These are phyloP conservation scores for Thermoascus crustaceus DNA, from an alignment of 2,329 filamentous ascomycete species.

Conservation along the genomic window DNA sequence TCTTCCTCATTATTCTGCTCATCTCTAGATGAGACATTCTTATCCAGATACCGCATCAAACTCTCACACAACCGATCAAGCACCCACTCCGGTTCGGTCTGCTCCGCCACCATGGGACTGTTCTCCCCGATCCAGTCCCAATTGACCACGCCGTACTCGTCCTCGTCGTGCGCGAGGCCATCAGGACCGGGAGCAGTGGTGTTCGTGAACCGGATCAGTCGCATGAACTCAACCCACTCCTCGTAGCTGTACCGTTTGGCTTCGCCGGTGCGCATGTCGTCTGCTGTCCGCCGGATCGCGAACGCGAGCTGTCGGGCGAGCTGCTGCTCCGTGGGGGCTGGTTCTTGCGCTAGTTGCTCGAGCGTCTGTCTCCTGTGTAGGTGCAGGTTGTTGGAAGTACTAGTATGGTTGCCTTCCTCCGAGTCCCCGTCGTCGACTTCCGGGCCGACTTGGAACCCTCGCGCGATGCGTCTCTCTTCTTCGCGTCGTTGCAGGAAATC, in stretches of 20 bases:
- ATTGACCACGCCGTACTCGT: slow-evolving; percentile 52
- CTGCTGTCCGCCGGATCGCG: slow-evolving; percentile 59
- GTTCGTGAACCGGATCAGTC: slow-evolving; percentile 56
- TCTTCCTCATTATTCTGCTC: slow-evolving; percentile 8
- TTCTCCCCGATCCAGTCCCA: slow-evolving; percentile 68
- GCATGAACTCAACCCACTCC: slow-evolving; percentile 79
- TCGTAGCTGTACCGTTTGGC: slow-evolving; percentile 66
- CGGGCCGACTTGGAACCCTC: slow-evolving; percentile 37
- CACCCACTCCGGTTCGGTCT: slow-evolving; percentile 59
- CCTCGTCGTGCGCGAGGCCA: slow-evolving; percentile 38
- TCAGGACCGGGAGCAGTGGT: slow-evolving; percentile 18
- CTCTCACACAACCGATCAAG: slow-evolving; percentile 59
- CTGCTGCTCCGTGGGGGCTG: slow-evolving; percentile 46
- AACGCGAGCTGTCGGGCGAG: slow-evolving; percentile 56
- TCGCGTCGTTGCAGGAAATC: slow-evolving; percentile 31
- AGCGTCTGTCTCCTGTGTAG: too few relatives aligned
- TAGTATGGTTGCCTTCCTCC: slow-evolving; percentile 5
- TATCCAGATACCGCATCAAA: slow-evolving; percentile 40
- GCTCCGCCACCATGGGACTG: slow-evolving; percentile 57
- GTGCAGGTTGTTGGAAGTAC: slow-evolving; percentile 11
- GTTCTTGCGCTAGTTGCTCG: slow-evolving; percentile 40
- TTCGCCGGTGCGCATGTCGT: slow-evolving; percentile 51
- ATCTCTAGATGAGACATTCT: slow-evolving; percentile 3
- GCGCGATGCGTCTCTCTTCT: slow-evolving; percentile 38
- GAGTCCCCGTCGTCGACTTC: slow-evolving; percentile 16